Percentiles rank a stretch among this genome's conserved stretches.
These are phyloP conservation scores for Phellopilus nigrolimitatus DNA, from an alignment of 1,284 basidiomycete genomes.

Conservation along the genomic window DNA sequence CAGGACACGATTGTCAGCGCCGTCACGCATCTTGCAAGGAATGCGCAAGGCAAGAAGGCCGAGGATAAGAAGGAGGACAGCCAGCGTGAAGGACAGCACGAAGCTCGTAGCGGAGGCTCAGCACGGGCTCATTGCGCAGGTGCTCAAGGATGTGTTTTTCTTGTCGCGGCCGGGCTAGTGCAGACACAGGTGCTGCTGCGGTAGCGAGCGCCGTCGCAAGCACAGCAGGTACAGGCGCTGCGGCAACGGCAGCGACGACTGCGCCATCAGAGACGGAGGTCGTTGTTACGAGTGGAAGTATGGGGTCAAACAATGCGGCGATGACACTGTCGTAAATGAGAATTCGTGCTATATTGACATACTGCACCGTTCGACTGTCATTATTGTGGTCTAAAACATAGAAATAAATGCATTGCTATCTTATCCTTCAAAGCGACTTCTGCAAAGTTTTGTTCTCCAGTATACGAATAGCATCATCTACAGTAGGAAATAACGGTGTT, in stretches of 20 bases:
- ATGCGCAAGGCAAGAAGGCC: constrained; percentile 47
- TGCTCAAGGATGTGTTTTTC: constrained; percentile 84
- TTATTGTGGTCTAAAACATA: too few relatives aligned
- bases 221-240: not conserved
- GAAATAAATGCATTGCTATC: too few relatives aligned
- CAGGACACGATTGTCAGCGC: too few relatives aligned
- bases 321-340: constrained; percentile 3
- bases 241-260: not conserved
- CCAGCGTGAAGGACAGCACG: constrained; percentile 78
- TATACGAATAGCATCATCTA: too few relatives aligned
- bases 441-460: too few relatives aligned
- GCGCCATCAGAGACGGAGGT: too few relatives aligned
- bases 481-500: too few relatives aligned
- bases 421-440: too few relatives aligned
- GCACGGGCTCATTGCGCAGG: constrained; percentile 86
- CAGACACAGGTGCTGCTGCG: not conserved
- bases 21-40: too few relatives aligned
- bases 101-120: constrained; percentile 86
- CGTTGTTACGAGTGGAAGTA: not conserved
- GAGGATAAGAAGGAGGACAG: constrained; percentile 76
- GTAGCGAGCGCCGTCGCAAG: not conserved
- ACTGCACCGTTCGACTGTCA: not conserved
- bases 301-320: not conserved
- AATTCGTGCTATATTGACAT: not conserved
- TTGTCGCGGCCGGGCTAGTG: constrained; percentile 35